Base-by-base conservation (phyloP, 768 basidiomycete species). In the Vararia minispora region DNA sequence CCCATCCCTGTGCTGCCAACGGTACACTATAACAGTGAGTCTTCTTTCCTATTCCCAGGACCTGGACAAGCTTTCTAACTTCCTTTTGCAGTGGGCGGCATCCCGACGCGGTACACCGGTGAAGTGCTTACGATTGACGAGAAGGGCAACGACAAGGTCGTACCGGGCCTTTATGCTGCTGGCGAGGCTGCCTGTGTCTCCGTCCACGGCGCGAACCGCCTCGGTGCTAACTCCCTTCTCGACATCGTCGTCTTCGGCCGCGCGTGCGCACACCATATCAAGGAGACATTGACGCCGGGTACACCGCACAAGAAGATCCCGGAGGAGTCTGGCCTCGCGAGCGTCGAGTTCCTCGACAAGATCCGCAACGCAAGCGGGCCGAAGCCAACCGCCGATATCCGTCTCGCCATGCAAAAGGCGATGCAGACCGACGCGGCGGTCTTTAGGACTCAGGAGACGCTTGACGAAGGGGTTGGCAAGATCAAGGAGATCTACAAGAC, bases 161-260 rank as follows among this genome's bases (percentile, higher is more conserved):
- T 99, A 22, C 91, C 92, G 38, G 95, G 95, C 49, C 69, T 99
- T 3, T 99, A 98, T 61, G 95, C 95, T 42, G 95, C 95, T 44
- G 95, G 95, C 50, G 95, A 99, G 64, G 95, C 94, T 38, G 95
- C 95, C 6, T 97, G 89, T 50, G 95, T 98, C 23, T 99, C 95
- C 14, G 95, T 99, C 14, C 95, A 99, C 53, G 95, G 95, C 47
- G 95, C 95, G 47, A 99, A 99, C 69, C 91, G 95, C 62, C 83
- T 99, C 38, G 95, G 95, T 52, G 95, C 95, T 56, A 99, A 99
- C 72, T 99, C 95, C 16, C 79, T 99, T 20, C 69, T 99, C 49
- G 95, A 98, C 59, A 95, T 98, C 50, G 95, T 98, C 59, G 95
- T 98, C 49, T 99, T 98, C 53, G 95, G 95, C 51, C 91, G 95